Evolutionary conservation across 2,329 filamentous ascomycete species (phyloP), one percentile per base, ranked within the genome.

Genomic region (Clarireedia monteithiana): DNA sequence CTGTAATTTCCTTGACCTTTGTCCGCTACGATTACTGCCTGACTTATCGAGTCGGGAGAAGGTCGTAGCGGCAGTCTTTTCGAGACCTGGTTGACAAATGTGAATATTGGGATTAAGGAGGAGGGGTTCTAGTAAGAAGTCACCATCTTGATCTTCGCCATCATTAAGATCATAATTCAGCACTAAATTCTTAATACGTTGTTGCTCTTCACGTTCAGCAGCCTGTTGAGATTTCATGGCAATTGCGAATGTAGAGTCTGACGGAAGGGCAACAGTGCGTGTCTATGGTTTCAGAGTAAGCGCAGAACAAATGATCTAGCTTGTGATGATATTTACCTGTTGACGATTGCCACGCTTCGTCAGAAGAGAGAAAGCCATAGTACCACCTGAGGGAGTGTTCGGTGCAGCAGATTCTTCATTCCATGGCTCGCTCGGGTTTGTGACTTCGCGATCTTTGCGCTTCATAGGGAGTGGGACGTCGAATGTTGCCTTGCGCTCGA

Each of bases 381-480:
- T 97, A 59, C 78, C 74, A 24, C 63, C 59, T 12, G 70, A 68
- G 45, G 71, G 62, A 27, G 65, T 58, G 14, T 68, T 65, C 24
- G 67, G 56, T n/a, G 69, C 69, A 34, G 68, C 57, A 45, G 71
- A 64, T 39, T 71, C 68, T 50, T 78, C 76, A 47, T 74, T 71
- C 39, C 70, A 69, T 17, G 68, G 63, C 23, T 72, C 67, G 34
- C 66, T 63, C 27, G 62, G 56, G 34, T 62, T 58, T n/a, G 73
- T 66, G 3, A 73, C 66, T 51, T 91, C 88, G 27, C 88, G 85
- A 50, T 76, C 76, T 70, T 84, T 85, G 26, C 80, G 70, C 55
- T 90, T 87, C 73, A 99, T 91, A 0, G 94, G 94, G n/a, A 99
- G 75, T 1, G 95, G 91, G n/a, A 97, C 89, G 69, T 99, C 95